phyloP scores from a whole-genome alignment of 1,284 basidiomycete genomes.

The Phellopilus nigrolimitatus region DNA sequence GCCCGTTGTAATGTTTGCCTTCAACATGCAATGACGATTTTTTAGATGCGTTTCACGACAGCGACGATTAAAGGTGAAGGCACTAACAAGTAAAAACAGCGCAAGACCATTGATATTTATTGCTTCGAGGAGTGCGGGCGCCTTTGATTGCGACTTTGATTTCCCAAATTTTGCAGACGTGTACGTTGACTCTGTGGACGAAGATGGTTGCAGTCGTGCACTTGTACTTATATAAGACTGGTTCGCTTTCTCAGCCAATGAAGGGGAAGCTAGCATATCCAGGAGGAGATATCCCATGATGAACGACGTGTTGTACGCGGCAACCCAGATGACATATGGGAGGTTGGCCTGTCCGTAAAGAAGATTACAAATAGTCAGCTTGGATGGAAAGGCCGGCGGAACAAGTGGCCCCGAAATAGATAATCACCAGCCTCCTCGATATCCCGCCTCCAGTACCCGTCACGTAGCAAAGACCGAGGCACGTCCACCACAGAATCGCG shows the following conservation, averaged over 20 bases:
- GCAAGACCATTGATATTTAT: constrained; percentile 79
- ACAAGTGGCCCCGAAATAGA: constrained; percentile 13
- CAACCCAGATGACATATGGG: constrained; percentile 86
- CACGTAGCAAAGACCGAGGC: constrained; percentile 42
- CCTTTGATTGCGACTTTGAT: constrained; percentile 22
- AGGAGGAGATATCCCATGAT: constrained; percentile 78
- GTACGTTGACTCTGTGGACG: constrained; percentile 17
- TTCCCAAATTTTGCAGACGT: constrained; percentile 18
- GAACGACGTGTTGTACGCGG: constrained; percentile 87
- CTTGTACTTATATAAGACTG: constrained; percentile 33
- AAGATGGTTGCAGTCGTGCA: constrained; percentile 11
- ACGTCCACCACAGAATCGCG: constrained; percentile 72
- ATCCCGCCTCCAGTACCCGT: constrained; percentile 45
- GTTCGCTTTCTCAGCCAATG: constrained; percentile 31
- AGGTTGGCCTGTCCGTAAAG: constrained; percentile 65
- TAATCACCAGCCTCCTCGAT: constrained; percentile 72
- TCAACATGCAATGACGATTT: not conserved
- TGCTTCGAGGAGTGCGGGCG: constrained; percentile 69
- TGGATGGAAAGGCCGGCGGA: not conserved
- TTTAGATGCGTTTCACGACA: constrained; percentile 9
- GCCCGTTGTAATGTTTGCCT: constrained; percentile 90
- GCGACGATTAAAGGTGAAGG: not conserved
- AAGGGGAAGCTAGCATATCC: constrained; percentile 58
- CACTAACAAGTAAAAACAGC: constrained; percentile 78
- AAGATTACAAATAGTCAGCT: not conserved